These are phyloP conservation scores for Polytrichum formosum DNA, from an alignment of 225 moss, liverwort and hornwort species.

Conservation along the genomic window DNA sequence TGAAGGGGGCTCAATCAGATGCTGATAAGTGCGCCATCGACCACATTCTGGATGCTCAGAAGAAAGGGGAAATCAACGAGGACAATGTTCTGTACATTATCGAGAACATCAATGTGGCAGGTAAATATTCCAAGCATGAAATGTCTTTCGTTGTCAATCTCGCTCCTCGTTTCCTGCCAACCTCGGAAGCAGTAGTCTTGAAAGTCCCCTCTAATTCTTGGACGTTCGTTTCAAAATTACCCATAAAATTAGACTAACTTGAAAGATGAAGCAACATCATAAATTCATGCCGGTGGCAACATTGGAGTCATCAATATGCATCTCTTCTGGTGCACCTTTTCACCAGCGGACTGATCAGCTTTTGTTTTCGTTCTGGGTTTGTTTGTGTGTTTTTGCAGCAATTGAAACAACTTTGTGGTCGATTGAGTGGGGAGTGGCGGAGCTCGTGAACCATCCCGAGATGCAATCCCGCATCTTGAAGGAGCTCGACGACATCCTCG, in stretches of 20 bases:
- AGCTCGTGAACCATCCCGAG: slow-evolving; percentile 75
- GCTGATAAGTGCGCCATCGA: slow-evolving; percentile 58
- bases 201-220: no score
- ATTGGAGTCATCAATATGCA: no score
- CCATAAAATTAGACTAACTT: no score
- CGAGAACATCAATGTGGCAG: slow-evolving; percentile 70
- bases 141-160: no score
- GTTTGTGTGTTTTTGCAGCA: slow-evolving; percentile 30
- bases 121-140: slow-evolving; percentile 1
- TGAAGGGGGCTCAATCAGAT: slow-evolving; percentile 11
- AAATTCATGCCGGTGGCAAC: no score
- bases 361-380: no score
- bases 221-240: no score
- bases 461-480: slow-evolving; percentile 54
- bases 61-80: slow-evolving; percentile 63
- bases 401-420: slow-evolving; percentile 92
- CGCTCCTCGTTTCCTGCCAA: no score
- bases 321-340: no score
- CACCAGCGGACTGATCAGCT: no score
- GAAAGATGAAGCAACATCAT: no score
- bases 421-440: slow-evolving; percentile 86
- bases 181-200: no score
- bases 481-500: slow-evolving; percentile 58
- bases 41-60: slow-evolving; percentile 51
- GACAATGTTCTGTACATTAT: slow-evolving; percentile 64